phyloP scores from a whole-genome alignment of 306 rosid species.

The Oxytropis ochrocephala region DNA sequence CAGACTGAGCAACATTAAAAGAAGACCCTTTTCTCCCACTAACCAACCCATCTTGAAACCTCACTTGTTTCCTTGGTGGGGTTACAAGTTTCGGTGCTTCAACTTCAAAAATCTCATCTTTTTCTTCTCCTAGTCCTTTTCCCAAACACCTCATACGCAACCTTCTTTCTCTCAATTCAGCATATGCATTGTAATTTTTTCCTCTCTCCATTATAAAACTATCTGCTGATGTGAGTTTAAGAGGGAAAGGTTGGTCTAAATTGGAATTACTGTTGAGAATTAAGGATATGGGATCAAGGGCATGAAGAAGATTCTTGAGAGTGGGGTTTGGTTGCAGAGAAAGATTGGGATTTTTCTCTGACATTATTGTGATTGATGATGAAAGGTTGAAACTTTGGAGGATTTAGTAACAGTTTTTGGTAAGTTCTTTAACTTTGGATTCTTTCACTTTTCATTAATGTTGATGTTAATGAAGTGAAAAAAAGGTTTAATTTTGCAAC shows the following conservation, averaged over 20 bases:
- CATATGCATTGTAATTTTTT: slow-evolving; percentile 68
- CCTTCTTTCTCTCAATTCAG: slow-evolving; percentile 60
- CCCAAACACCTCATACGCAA: slow-evolving; percentile 28
- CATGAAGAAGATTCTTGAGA: slow-evolving; percentile 42
- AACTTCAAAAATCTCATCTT: slow-evolving; percentile 15
- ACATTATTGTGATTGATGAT: slow-evolving; percentile 35
- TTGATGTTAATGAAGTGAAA: neutral
- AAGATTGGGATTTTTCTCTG: slow-evolving; percentile 20
- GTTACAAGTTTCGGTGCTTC: neutral
- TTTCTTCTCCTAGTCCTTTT: slow-evolving; percentile 15
- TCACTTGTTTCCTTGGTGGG: slow-evolving; percentile 65
- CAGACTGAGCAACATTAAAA: slow-evolving; percentile 63
- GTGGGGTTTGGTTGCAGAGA: slow-evolving; percentile 29
- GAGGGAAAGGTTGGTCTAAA: slow-evolving; percentile 32
- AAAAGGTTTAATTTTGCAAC: slow-evolving; percentile 35
- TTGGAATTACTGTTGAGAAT: slow-evolving; percentile 46
- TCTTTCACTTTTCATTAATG: slow-evolving; percentile 8
- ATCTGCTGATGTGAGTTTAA: slow-evolving; percentile 33
- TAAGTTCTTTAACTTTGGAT: slow-evolving; percentile 8
- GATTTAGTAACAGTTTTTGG: neutral
- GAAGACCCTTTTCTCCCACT: slow-evolving; percentile 34
- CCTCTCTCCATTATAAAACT: slow-evolving; percentile 73
- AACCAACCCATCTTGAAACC: slow-evolving; percentile 32
- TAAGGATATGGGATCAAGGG: slow-evolving; percentile 68
- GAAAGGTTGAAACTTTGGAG: slow-evolving; percentile 10